These are phyloP conservation scores for Colletotrichum ledebouriae DNA, from an alignment of 2,329 filamentous ascomycete genomes.

Conservation along the genomic window DNA sequence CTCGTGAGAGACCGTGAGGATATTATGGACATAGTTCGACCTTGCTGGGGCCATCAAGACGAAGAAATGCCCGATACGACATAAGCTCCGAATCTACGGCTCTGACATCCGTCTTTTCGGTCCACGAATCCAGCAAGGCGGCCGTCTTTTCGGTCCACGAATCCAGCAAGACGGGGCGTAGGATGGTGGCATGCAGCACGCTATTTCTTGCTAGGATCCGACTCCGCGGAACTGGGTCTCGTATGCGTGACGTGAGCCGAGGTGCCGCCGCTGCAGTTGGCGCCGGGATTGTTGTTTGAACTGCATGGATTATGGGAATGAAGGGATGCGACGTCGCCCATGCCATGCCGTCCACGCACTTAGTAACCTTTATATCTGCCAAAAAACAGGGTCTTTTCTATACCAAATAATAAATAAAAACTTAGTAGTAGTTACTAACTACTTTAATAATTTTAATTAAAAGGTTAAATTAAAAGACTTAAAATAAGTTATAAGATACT, in stretches of 20 bases:
- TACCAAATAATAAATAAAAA: too few relatives aligned
- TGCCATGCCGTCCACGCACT: not conserved
- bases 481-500: too few relatives aligned
- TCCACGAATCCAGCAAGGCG: not conserved
- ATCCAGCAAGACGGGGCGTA: not conserved
- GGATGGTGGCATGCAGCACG: not conserved
- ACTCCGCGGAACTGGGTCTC: conserved; percentile 5
- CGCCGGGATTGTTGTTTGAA: not conserved
- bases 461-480: too few relatives aligned
- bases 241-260: not conserved
- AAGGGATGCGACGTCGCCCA: conserved; percentile 25
- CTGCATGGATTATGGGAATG: conserved; percentile 9
- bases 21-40: not conserved
- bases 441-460: too few relatives aligned
- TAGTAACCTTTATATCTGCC: too few relatives aligned
- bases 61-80: conserved; percentile 17
- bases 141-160: not conserved
- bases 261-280: conserved; percentile 2
- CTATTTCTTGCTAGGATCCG: not conserved
- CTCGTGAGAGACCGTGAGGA: conserved; percentile 63
- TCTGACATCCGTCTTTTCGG: not conserved
- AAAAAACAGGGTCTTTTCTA: too few relatives aligned
- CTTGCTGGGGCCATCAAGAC: not conserved
- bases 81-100: conserved; percentile 8
- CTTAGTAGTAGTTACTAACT: too few relatives aligned